Conservation (phyloP, 768 basidiomycete genomes). For the Suillus placidus region DNA sequence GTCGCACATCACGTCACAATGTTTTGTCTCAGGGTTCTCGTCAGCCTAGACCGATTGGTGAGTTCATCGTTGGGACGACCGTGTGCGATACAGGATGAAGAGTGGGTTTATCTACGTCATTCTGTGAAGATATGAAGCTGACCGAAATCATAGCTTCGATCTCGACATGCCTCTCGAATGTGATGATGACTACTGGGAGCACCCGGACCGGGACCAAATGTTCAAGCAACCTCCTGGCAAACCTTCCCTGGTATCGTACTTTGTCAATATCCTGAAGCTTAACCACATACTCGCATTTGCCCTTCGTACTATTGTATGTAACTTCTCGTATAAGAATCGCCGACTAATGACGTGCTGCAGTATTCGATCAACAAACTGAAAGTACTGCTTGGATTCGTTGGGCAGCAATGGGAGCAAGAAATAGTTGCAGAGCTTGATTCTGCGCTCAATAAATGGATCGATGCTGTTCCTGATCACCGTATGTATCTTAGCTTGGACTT, state of each 20-base stretch:
- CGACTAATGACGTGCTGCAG: constrained; percentile 35
- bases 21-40: constrained; percentile 27
- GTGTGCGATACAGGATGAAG: constrained; percentile 69
- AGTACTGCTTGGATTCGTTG: constrained; percentile 50
- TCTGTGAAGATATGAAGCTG: background rate
- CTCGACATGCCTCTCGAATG: constrained; percentile 63
- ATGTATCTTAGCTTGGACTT: constrained; percentile 20
- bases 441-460: constrained; percentile 77
- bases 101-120: constrained; percentile 44
- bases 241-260: constrained; percentile 56
- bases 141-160: constrained; percentile 51
- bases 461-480: constrained; percentile 57
- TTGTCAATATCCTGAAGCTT: constrained; percentile 56
- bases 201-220: constrained; percentile 45
- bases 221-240: constrained; percentile 68
- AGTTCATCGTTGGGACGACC: constrained; percentile 65
- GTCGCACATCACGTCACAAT: background rate
- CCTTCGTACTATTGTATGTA: constrained; percentile 59
- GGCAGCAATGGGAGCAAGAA: constrained; percentile 62
- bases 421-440: constrained; percentile 76
- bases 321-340: background rate
- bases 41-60: constrained; percentile 33
- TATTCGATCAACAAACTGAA: constrained; percentile 73
- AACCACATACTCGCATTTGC: constrained; percentile 65
- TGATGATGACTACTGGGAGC: constrained; percentile 71